A percentile compares a stretch with the other conserved stretches of the same genome.
These are phyloP conservation scores for Lactarius sp. DNA, from an alignment of 768 basidiomycete species.

Conservation along the genomic window DNA sequence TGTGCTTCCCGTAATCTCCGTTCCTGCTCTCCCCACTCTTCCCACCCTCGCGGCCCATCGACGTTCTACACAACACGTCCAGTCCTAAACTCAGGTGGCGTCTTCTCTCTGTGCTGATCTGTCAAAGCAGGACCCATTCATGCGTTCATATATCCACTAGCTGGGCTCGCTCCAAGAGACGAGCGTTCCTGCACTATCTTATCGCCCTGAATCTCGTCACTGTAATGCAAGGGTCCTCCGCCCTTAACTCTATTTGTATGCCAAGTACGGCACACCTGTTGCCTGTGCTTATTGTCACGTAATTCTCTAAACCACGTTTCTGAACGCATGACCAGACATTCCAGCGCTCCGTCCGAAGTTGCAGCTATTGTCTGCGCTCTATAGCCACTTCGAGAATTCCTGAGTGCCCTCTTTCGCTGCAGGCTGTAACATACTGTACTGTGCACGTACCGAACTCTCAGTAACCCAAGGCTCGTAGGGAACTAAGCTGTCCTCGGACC, in stretches of 20 bases:
- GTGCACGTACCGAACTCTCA: neutral
- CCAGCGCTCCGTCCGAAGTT: neutral
- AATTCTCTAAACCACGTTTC: neutral
- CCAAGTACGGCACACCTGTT: neutral
- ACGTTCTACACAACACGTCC: neutral
- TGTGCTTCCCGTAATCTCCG: neutral
- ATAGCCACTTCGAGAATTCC: neutral
- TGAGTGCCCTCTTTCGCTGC: neutral
- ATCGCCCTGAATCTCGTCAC: neutral
- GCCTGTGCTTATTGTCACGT: neutral
- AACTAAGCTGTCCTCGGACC: too few species aligned
- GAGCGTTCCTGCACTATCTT: neutral
- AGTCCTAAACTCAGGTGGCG: neutral
- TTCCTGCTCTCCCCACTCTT: neutral
- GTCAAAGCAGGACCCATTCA: neutral
- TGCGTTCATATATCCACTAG: neutral
- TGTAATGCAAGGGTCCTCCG: neutral
- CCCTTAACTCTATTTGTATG: conserved; percentile 11
- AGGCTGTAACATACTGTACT: too few species aligned
- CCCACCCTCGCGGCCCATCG: neutral
- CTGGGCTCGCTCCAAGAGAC: neutral
- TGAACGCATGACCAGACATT: neutral
- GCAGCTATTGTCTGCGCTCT: neutral
- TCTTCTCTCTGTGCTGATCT: neutral
- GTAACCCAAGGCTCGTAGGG: too few species aligned